Evolutionary conservation across 495 filamentous ascomycete genomes (phyloP), one percentile per base, ranked within the genome.

Genomic region (Parmelia sp.): DNA sequence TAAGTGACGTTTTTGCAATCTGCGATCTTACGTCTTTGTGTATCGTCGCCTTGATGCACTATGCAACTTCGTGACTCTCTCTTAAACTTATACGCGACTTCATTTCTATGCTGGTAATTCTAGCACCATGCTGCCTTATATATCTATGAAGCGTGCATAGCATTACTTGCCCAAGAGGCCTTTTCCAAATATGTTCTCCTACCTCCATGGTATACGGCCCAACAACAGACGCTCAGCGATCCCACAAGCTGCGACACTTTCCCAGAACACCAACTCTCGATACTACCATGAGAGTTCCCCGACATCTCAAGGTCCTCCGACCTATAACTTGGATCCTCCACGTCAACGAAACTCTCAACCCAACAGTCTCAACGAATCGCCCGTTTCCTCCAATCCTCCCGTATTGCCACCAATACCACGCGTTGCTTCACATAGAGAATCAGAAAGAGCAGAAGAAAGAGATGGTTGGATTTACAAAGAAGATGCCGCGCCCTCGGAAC

Each of bases 371-470:
- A 65, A 60, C 25, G 29, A 37, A 39, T 76, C 72, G 31, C 75
- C 72, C 25, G 66, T 77, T 7, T 73, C 72, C 12, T 65, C 73
- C 23, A 67, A 62, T 44, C 74, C 75, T 55, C 75, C 75, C 6
- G 69, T 66, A 31, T 66, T 77, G 27, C 75, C 75, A n/a, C 73
- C 75, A 7, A 77, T 76, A 19, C 74, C 74, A 53, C 75, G 75
- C 58, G 69, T 76, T 39, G 71, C 75, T 37, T 76, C 73, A 21
- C 69, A 68, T 21, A 56, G 66, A 49, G 69, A 72, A 17, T 49
- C 55, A 31, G 51, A 45, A 60, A 39, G 14, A 40, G n/a, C 11
- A 8, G 33, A 31, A 47, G 53, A 33, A 39, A 25, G 25, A 39
- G 25, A 45, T 29, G 15, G 21, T 27, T 47, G 33, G 57, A 33